phyloP scores from a whole-genome alignment of 495 filamentous ascomycete genomes.

The Daldinia loculata region DNA sequence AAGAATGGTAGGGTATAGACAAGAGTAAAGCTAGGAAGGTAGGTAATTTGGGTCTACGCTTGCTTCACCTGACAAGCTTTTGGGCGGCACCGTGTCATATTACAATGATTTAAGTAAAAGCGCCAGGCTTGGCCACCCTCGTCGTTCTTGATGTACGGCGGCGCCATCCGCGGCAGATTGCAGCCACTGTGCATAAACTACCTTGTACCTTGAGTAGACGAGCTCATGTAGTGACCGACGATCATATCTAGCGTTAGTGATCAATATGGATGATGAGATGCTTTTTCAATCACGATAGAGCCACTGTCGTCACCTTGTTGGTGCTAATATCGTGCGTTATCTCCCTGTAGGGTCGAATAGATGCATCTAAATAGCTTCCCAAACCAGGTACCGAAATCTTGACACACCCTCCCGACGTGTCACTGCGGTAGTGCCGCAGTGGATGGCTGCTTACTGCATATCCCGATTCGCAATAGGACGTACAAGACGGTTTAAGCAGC shows the following conservation, averaged over 20 bases:
- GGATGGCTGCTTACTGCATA: slow-evolving; percentile 44
- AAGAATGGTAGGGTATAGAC: not conserved
- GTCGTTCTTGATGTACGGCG: slow-evolving; percentile 19
- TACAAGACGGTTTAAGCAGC: slow-evolving; percentile 18
- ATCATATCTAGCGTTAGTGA: slow-evolving; percentile 15
- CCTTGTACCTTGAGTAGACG: slow-evolving; percentile 7
- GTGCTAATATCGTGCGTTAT: slow-evolving; percentile 12
- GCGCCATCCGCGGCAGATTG: slow-evolving; percentile 19
- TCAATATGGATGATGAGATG: slow-evolving; percentile 4
- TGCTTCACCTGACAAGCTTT: not conserved
- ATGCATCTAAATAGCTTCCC: slow-evolving; percentile 19
- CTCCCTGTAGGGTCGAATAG: slow-evolving; percentile 1
- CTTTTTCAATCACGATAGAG: slow-evolving; percentile 5
- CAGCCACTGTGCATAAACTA: slow-evolving; percentile 26
- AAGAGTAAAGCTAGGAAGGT: not conserved
- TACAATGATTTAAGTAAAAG: not conserved
- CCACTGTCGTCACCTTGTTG: slow-evolving; percentile 12
- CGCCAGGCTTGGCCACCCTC: not conserved
- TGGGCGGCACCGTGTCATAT: not conserved
- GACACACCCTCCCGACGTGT: slow-evolving; percentile 30
- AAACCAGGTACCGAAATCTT: slow-evolving; percentile 26
- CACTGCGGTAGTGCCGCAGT: slow-evolving; percentile 30
- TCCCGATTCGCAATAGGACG: slow-evolving; percentile 29
- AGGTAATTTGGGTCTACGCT: not conserved
- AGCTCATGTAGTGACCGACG: slow-evolving; percentile 11